These are phyloP conservation scores for Wickerhamomyces alni DNA, from an alignment of 805 yeast genomes.

Conservation along the genomic window DNA sequence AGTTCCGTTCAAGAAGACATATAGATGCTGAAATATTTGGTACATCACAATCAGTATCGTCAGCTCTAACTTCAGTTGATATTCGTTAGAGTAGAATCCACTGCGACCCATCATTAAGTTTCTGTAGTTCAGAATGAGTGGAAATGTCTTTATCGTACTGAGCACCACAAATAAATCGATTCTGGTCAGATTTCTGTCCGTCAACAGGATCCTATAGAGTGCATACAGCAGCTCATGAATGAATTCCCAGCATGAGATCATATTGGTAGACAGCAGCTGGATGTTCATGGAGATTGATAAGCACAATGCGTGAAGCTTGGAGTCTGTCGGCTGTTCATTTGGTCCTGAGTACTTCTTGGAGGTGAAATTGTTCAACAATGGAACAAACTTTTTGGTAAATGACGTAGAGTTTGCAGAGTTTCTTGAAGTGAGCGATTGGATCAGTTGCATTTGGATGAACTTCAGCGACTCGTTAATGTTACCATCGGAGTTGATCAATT, in stretches of 20 bases:
- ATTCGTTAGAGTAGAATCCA: neutral
- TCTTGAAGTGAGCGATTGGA: slow-evolving; percentile 8
- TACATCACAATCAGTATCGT: slow-evolving; percentile 11
- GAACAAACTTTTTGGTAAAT: slow-evolving; percentile 5
- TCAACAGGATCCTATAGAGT: slow-evolving; percentile 4
- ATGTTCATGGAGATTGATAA: slow-evolving; percentile 16
- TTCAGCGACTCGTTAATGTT: slow-evolving; percentile 12
- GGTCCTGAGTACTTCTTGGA: slow-evolving; percentile 4
- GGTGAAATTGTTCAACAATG: slow-evolving; percentile 3
- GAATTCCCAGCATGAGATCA: slow-evolving; percentile 5
- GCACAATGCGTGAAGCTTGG: slow-evolving; percentile 15
- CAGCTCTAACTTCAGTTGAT: slow-evolving; percentile 9
- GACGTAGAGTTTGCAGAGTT: neutral
- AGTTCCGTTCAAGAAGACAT: slow-evolving; percentile 13
- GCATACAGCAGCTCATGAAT: slow-evolving; percentile 8
- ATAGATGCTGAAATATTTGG: slow-evolving; percentile 4
- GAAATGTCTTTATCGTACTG: slow-evolving; percentile 11
- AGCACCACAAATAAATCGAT: slow-evolving; percentile 15
- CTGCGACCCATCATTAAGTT: slow-evolving; percentile 2
- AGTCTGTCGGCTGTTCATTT: slow-evolving; percentile 7
- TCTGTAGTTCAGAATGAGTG: slow-evolving; percentile 10
- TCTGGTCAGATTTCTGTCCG: slow-evolving; percentile 11
- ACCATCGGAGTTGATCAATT: slow-evolving; percentile 9
- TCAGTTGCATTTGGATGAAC: slow-evolving; percentile 9
- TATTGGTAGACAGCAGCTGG: slow-evolving; percentile 10